phyloP scores from a whole-genome alignment of 2,329 filamentous ascomycete genomes.

The Fusarium armeniacum region DNA sequence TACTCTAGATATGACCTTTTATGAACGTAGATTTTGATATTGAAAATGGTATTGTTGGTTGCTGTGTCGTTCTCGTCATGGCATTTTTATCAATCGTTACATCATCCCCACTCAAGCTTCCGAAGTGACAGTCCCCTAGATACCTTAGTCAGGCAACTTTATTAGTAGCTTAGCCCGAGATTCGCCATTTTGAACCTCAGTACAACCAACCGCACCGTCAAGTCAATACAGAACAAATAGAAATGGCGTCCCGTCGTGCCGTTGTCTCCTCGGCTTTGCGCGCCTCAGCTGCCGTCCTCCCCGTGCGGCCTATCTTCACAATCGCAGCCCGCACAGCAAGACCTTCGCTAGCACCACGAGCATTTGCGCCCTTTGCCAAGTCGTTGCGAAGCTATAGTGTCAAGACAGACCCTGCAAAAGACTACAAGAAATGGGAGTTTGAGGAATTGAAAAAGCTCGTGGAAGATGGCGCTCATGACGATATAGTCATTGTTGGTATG shows the following conservation, averaged over 20 bases:
- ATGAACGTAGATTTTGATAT: background rate
- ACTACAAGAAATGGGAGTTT: constrained; percentile 63
- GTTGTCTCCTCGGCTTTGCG: constrained; percentile 39
- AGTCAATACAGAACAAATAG: background rate
- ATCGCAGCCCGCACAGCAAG: constrained; percentile 18
- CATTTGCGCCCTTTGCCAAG: constrained; percentile 18
- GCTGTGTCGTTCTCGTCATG: background rate
- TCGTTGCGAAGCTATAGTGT: constrained; percentile 29
- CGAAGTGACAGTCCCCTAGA: background rate
- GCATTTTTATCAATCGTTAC: constrained; percentile 12
- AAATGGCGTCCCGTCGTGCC: constrained; percentile 43
- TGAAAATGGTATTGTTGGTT: background rate
- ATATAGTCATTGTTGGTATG: constrained; percentile 64
- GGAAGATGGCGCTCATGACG: constrained; percentile 39
- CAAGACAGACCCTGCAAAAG: constrained; percentile 18
- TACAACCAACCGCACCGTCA: background rate
- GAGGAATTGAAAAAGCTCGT: constrained; percentile 62
- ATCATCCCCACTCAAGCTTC: constrained; percentile 26
- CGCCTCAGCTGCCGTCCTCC: constrained; percentile 25
- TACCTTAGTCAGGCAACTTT: constrained; percentile 27
- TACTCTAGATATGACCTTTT: too few species aligned
- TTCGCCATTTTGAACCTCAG: constrained; percentile 26
- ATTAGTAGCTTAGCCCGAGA: constrained; percentile 1
- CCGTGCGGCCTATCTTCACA: constrained; percentile 22
- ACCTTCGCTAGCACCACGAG: constrained; percentile 8